phyloP scores from a whole-genome alignment of 768 basidiomycete genomes.

The Lactifluus piperatus region DNA sequence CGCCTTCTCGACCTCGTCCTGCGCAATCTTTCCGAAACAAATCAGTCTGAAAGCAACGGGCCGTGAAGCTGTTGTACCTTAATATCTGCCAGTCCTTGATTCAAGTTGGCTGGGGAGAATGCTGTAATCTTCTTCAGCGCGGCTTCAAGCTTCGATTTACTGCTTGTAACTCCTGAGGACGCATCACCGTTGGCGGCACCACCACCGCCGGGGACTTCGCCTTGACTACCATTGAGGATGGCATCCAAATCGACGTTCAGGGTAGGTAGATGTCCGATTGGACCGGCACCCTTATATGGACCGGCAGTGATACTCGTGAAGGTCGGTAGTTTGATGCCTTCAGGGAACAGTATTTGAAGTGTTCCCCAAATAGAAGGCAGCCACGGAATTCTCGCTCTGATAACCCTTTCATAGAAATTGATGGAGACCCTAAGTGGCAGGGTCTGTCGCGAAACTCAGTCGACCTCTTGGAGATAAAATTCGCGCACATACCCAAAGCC shows the following conservation, averaged over 20 bases:
- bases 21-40: neutral
- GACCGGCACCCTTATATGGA: constrained; percentile 10
- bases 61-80: neutral
- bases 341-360: constrained; percentile 9
- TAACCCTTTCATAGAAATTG: constrained; percentile 12
- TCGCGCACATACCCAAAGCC: constrained; percentile 1
- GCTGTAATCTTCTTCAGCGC: constrained; percentile 3
- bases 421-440: constrained; percentile 9
- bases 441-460: neutral
- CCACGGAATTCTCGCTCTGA: constrained; percentile 8
- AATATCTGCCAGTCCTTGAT: neutral
- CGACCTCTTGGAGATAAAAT: neutral
- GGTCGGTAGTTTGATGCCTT: constrained; percentile 9
- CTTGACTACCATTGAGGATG: neutral
- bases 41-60: neutral
- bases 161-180: neutral
- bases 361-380: constrained; percentile 16
- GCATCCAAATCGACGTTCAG: neutral
- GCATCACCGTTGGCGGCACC: neutral
- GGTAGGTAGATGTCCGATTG: neutral
- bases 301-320: constrained; percentile 9
- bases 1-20: neutral
- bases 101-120: neutral
- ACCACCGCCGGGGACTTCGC: neutral
- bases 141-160: constrained; percentile 5